Evolutionary conservation across 371 early-diverging fungal species (phyloP).

Genomic region (Polyrhizophydium stewartii): DNA sequence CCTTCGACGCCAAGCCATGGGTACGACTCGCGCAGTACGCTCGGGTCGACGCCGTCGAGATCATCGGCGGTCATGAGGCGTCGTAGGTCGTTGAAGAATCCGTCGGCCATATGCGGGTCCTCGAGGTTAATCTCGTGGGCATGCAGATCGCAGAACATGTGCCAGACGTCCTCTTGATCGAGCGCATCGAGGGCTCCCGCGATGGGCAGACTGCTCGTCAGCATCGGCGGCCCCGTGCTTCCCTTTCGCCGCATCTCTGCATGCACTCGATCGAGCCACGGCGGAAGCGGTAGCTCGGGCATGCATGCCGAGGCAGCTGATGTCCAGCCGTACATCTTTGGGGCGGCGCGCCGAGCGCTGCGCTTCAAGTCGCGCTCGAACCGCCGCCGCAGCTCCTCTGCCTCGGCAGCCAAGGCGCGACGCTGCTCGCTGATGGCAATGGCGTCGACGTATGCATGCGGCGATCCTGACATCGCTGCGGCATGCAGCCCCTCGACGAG

Average conservation of each 20-base stretch:
- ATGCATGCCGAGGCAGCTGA: no score
- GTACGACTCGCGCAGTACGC: neutral
- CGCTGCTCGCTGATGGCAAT: neutral
- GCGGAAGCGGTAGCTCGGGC: no score
- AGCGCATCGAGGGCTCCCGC: no score
- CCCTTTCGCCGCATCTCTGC: no score
- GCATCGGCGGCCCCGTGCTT: no score
- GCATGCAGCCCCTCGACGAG: neutral
- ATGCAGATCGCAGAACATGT: neutral
- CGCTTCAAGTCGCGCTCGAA: neutral
- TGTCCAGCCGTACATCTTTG: neutral
- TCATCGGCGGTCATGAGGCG: constrained; percentile 1
- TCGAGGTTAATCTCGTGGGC: constrained; percentile 12
- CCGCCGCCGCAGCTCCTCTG: neutral
- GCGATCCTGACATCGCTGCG: neutral
- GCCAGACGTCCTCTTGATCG: constrained; percentile 3
- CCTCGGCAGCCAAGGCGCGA: neutral
- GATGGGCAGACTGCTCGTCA: no score
- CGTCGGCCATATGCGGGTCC: constrained; percentile 2
- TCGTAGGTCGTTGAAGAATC: constrained; percentile 13
- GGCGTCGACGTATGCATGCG: neutral
- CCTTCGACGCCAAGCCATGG: constrained; percentile 5
- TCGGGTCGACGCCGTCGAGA: neutral
- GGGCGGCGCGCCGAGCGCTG: neutral
- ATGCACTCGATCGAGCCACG: no score